phyloP scores from a whole-genome alignment of 306 rosid species.

The Delonix regia region DNA sequence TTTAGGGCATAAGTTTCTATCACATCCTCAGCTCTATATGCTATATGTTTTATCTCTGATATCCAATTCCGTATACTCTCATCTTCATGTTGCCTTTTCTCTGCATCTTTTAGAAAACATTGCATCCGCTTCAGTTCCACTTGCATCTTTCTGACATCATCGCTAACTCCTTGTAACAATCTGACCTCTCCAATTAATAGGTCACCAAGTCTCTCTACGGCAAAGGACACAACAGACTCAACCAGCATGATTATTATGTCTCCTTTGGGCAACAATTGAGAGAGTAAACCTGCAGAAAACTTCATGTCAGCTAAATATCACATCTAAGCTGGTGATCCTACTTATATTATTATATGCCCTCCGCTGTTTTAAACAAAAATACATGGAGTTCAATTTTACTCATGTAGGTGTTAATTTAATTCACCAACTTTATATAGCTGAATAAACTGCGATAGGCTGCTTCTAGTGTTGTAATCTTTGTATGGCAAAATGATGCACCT shows the following conservation, averaged over 20 bases:
- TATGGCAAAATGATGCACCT: not conserved
- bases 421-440: not conserved
- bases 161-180: constrained; percentile 39
- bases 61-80: constrained; percentile 44
- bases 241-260: constrained; percentile 37
- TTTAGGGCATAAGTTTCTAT: constrained; percentile 50
- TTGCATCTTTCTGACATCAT: constrained; percentile 35
- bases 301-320: not conserved
- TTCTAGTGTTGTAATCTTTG: not conserved
- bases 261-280: not conserved
- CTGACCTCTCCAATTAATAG: constrained; percentile 40
- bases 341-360: not conserved
- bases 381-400: not conserved
- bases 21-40: constrained; percentile 54
- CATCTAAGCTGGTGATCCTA: not conserved
- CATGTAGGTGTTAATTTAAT: not conserved
- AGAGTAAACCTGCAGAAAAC: not conserved
- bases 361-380: not conserved
- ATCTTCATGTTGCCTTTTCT: constrained; percentile 41
- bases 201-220: constrained; percentile 44
- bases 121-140: constrained; percentile 50
- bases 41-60: constrained; percentile 47
- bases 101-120: constrained; percentile 56
- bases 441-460: not conserved
- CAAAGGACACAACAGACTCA: constrained; percentile 46